phyloP scores from a whole-genome alignment of 805 yeast genomes.

The Cephaloascus fragrans region DNA sequence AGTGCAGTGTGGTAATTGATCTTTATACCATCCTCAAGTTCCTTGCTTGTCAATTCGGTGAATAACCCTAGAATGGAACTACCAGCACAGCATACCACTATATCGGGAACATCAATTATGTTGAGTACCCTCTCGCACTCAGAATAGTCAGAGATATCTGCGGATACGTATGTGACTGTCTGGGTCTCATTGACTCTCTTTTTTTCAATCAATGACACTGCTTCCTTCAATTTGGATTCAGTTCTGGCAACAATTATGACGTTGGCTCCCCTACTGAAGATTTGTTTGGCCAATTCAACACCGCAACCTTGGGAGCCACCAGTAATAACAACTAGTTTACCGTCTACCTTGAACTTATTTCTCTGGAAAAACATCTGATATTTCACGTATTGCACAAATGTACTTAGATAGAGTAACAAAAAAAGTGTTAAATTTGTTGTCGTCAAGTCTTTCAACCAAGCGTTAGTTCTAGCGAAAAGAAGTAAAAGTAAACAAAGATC shows the following conservation, averaged over 20 bases:
- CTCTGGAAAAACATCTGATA: slow-evolving; percentile 6
- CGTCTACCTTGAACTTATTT: slow-evolving; percentile 22
- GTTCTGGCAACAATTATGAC: slow-evolving; percentile 77
- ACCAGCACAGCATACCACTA: slow-evolving; percentile 83
- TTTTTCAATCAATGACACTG: slow-evolving; percentile 33
- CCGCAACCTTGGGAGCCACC: slow-evolving; percentile 97
- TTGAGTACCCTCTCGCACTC: slow-evolving; percentile 37
- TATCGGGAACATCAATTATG: slow-evolving; percentile 46
- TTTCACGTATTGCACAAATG: no score
- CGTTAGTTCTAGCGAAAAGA: no score
- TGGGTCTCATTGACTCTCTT: slow-evolving; percentile 17
- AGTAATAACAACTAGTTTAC: slow-evolving; percentile 60
- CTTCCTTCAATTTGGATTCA: slow-evolving; percentile 40
- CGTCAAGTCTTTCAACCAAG: no score
- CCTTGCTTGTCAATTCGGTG: slow-evolving; percentile 48
- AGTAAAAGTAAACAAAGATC: no score
- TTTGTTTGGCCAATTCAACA: slow-evolving; percentile 55
- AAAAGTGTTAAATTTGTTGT: no score
- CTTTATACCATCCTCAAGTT: slow-evolving; percentile 51
- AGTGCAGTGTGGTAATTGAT: slow-evolving; percentile 69
- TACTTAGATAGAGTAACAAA: no score
- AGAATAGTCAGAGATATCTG: slow-evolving; percentile 56
- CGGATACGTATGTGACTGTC: slow-evolving; percentile 33
- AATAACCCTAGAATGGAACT: slow-evolving; percentile 73
- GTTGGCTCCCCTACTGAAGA: slow-evolving; percentile 45